Percentiles rank a stretch among this genome's conserved stretches.
Evolutionary conservation across 2,329 filamentous ascomycete genomes (phyloP).

Genomic region (Verticillium zaregamsianum): DNA sequence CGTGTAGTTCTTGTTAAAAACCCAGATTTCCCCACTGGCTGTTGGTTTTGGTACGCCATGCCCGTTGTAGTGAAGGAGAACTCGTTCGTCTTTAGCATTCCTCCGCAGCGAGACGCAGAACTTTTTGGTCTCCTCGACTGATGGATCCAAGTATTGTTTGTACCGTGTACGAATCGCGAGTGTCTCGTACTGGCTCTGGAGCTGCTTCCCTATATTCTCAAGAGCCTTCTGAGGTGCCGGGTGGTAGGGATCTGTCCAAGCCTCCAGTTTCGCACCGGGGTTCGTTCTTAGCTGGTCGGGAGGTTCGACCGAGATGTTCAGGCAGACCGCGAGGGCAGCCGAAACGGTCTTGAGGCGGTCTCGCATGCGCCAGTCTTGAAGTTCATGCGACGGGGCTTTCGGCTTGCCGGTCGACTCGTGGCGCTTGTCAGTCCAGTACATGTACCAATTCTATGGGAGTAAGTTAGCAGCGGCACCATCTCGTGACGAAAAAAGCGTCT

Average conservation of each 20-base stretch:
- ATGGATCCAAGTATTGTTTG: constrained; percentile 94
- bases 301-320: constrained; percentile 96
- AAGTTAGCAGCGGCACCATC: neutral
- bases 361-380: constrained; percentile 96
- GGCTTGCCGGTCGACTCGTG: constrained; percentile 93
- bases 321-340: constrained; percentile 85
- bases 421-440: constrained; percentile 98
- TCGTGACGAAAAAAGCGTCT: neutral
- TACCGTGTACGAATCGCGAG: constrained; percentile 93
- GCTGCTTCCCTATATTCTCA: constrained; percentile 89
- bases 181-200: constrained; percentile 96
- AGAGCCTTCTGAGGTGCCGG: constrained; percentile 79
- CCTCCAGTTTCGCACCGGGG: constrained; percentile 89
- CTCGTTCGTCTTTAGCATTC: constrained; percentile 92
- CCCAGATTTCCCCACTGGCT: constrained; percentile 95
- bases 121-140: constrained; percentile 94
- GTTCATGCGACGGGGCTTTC: constrained; percentile 58
- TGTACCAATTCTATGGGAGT: constrained; percentile 79
- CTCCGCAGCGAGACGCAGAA: constrained; percentile 86
- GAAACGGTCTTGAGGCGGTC: constrained; percentile 96
- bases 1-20: constrained; percentile 98
- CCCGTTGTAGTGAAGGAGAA: constrained; percentile 98
- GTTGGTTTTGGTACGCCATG: constrained; percentile 96
- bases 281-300: constrained; percentile 95
- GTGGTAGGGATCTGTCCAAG: constrained; percentile 89